Evolutionary conservation across 768 basidiomycete species (phyloP).

Genomic region (Pleurotus platypus): DNA sequence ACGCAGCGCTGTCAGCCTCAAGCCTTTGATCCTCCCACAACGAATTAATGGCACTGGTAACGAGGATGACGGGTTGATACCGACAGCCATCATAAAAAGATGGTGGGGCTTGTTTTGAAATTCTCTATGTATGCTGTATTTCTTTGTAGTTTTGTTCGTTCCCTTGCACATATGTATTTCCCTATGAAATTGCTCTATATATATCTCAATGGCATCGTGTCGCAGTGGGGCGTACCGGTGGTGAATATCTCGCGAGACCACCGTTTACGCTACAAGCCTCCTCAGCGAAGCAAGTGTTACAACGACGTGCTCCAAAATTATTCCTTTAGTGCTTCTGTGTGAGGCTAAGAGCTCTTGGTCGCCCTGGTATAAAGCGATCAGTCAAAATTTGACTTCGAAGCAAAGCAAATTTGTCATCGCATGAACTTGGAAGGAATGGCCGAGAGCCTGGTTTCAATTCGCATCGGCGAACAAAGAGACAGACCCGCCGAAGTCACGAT

Average conservation of each 20-base stretch:
- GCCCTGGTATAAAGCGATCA: no score
- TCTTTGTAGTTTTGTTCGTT: background rate
- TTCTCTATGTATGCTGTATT: background rate
- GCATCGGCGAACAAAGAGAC: background rate
- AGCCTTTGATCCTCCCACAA: slow-evolving; percentile 2
- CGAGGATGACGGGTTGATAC: background rate
- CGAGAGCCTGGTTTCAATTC: no score
- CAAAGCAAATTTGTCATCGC: no score
- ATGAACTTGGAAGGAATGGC: no score
- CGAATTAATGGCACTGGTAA: background rate
- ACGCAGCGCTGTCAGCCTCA: background rate
- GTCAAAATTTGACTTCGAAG: no score
- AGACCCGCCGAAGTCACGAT: background rate
- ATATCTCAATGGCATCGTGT: background rate
- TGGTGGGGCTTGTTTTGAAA: background rate
- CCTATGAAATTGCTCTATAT: background rate
- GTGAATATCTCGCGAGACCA: no score
- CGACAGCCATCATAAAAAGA: background rate
- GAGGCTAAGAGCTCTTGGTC: no score
- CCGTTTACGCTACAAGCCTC: no score
- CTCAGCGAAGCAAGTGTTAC: no score
- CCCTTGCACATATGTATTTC: background rate
- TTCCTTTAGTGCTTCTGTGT: no score
- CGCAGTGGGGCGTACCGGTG: background rate
- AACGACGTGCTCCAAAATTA: no score